Evolutionary conservation across 371 early-diverging fungal species (phyloP), one percentile per base, ranked within the genome.

Genomic region (Nematocida ausubeli): DNA sequence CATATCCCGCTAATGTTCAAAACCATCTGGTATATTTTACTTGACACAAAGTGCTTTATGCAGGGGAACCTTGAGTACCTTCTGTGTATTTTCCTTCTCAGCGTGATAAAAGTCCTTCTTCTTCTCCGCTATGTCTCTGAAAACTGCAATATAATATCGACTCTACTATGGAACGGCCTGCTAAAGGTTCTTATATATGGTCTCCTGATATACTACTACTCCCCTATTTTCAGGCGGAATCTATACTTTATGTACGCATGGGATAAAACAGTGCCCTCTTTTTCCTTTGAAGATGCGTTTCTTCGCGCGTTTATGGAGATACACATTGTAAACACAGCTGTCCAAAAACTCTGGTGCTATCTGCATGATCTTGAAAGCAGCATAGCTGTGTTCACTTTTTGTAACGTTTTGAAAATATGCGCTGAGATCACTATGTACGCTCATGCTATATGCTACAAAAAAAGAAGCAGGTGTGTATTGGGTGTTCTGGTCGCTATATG

Each of bases 31-130:
- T 39, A 30, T 28, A 19, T n/a, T 12, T 14, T 60, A 35, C 60
- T 60, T 4, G 32, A 39, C 14, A 14, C 35, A 14, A 32, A 28
- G n/a, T 60, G 60, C 37, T 60, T 60, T 35, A 16, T 60, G 60
- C 16, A 6, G 35, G 24, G 35, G 35, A 60, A 35, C 60, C 60
- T 60, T 37, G 60, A 60, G 60, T 60, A 60, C 35, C 60, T 60
- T 30, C 30, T 60, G 35, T 60, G 60, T 28, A 14, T 60, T 24
- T 30, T 37, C 35, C 5, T 37, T 0, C 19, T 39, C 16, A 28
- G 35, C 35, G 35, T 19, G 7, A 9, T 60, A 32, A 32, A 35
- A 37, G 39, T 39, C 12, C n/a, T 39, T 32, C 30, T 60, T 19
- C 19, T 19, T 37, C 2, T 4, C 2, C 12, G 30, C 37, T 60